These are phyloP conservation scores for Cytidiella melzeri DNA, from an alignment of 768 basidiomycete species.

Conservation along the genomic window DNA sequence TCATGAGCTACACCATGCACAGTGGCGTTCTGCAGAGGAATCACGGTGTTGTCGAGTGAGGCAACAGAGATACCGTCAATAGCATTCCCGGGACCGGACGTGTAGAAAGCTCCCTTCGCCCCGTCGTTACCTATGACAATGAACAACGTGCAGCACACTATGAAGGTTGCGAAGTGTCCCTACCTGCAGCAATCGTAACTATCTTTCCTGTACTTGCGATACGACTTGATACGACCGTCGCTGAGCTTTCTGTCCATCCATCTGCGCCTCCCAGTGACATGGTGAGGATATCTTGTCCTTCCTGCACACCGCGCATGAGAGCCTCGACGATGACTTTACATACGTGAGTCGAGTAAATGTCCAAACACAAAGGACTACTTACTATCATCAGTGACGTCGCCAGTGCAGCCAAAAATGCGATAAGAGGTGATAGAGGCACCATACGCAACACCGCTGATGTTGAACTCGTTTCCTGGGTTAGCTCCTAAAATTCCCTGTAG, in stretches of 20 bases:
- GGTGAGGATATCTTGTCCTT: constrained; percentile 57
- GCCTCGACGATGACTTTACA: constrained; percentile 40
- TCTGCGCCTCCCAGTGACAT: constrained; percentile 57
- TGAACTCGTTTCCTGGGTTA: constrained; percentile 52
- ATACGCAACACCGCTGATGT: constrained; percentile 67
- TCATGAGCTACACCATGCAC: constrained; percentile 36
- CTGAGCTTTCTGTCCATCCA: constrained; percentile 57
- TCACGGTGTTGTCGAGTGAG: constrained; percentile 51
- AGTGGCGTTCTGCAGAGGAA: constrained; percentile 51
- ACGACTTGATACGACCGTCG: constrained; percentile 51
- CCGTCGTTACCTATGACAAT: constrained; percentile 37
- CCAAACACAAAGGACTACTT: constrained; percentile 10
- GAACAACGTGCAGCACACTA: constrained; percentile 17
- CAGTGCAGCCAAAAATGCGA: constrained; percentile 57
- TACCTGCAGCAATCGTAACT: constrained; percentile 60
- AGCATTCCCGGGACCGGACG: constrained; percentile 46
- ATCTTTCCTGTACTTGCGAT: constrained; percentile 52
- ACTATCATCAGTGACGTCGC: constrained; percentile 48
- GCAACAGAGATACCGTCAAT: constrained; percentile 52
- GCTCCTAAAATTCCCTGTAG: constrained; percentile 54
- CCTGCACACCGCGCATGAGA: constrained; percentile 42
- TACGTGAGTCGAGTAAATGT: background rate
- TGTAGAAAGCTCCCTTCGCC: constrained; percentile 55
- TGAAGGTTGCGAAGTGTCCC: no score
- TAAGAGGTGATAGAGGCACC: constrained; percentile 48